Base-by-base conservation (phyloP, 768 basidiomycete genomes). In the Clitopilus hobsonii region DNA sequence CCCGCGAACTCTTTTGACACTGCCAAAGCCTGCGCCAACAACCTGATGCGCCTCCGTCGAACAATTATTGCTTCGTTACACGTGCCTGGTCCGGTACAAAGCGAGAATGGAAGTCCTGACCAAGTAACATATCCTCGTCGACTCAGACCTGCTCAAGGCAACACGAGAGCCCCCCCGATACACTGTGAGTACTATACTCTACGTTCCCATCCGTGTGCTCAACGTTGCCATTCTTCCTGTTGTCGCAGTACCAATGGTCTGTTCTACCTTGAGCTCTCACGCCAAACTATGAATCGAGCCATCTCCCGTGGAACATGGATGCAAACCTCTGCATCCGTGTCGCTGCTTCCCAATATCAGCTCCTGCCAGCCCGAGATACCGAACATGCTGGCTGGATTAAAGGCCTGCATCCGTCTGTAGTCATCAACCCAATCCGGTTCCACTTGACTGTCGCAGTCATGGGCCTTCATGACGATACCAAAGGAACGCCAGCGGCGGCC, bases 401-500 rank as follows among this genome's bases (percentile, higher is more conserved):
- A 6, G 89, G 89, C 0, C 71, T 91, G 3, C 85, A 91, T 66
- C 62, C 61, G 7, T 74, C 79, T 2, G 81, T 91, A 59, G 66
- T 87, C 52, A 76, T 89, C 53, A 73, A 78, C 38, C 79, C 80
- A 0, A 63, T 74, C 10, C 67, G 88, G n/a, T 68, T 90, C 38
- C 89, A 91, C 66, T 68, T 91, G 54, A 91, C 89, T 0, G 69
- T 91, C 1, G 89, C 88, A 1, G 87, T 89, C 0, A 86, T 91
- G 85, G 69, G 79, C 0, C 81, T 90, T 28, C 65, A 68, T 6
- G 59, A 64, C 16, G 61, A 71, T 0, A 25, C 18, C 6, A 11
- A 57, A 49, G 3, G n/a, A n/a, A n/a, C n/a, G n/a, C n/a, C n/a
- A n/a, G n/a, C n/a, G n/a, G n/a, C n/a, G n/a, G n/a, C n/a, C n/a